Base-by-base conservation (phyloP, 1,139 yeast species). In the Blastobotrys malaysiensis region DNA sequence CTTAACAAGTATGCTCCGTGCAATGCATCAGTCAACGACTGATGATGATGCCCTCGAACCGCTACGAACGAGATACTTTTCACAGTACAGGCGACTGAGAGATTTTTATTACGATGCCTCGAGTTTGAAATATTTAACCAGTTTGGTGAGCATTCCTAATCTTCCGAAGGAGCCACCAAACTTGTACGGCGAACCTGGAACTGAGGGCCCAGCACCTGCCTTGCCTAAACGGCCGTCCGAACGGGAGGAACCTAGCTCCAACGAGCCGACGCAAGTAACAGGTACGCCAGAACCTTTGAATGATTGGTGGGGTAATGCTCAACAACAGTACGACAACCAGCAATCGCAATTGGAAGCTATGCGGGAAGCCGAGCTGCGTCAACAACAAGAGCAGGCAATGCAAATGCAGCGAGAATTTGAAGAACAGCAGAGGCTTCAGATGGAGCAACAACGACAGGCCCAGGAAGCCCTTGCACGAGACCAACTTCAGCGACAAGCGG, bases 41-140 rank as follows among this genome's bases (percentile, higher is more conserved):
- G 84, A 83, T 46, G 88, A 82, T 49, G 97, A 87, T 11, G 95
- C 89, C 1, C 73, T 93, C 59, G 81, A 80, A 58, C 93, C 93
- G 3, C 74, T 93, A 61, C 78, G 84, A 63, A 83, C 84, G 50
- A 77, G 95, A 56, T 91, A 83, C 65, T 79, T 79, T 61, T 77
- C 85, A n/a, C 97, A 91, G 67, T 96, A 91, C 69, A 77, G 79
- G 46, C 80, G 89, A 65, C 74, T 93, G 55, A 81, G 85, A 63
- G 95, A 89, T 62, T 89, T 93, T 63, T 93, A 88, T 72, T 88
- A 95, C 45, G 97, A 91, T 66, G 89, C 97, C 69, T 86, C 93
- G 20, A 82, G 93, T 1, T 82, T 93, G 59, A 86, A 87, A 68
- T 89, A 86, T 65, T 78, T 93, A 65, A 84, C 96, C 1, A 82